These are phyloP conservation scores for Boletus semigastroideus DNA, from an alignment of 1,284 basidiomycete species.

Conservation along the genomic window DNA sequence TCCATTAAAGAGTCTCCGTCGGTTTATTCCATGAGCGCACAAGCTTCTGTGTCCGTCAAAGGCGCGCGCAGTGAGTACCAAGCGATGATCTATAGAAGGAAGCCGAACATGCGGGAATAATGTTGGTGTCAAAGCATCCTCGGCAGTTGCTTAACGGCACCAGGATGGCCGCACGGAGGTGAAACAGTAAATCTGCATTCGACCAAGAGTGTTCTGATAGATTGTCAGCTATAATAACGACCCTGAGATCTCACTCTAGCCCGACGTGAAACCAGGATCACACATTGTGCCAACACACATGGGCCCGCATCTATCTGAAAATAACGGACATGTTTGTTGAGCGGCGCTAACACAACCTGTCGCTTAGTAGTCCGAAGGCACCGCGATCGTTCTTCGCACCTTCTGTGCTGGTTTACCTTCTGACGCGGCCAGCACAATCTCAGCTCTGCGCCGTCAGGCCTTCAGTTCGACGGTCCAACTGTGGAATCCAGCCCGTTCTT, in stretches of 20 bases:
- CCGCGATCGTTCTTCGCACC: conserved; percentile 18
- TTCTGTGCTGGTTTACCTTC: conserved; percentile 24
- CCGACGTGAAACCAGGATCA: not conserved
- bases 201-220: conserved; percentile 5
- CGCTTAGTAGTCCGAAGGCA: conserved; percentile 15
- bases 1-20: conserved; percentile 17
- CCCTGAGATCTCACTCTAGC: conserved; percentile 1
- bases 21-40: conserved; percentile 3
- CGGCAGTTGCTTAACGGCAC: conserved; percentile 22
- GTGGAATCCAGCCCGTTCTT: not conserved
- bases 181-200: conserved; percentile 6
- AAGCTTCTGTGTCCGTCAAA: conserved; percentile 18
- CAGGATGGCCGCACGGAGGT: conserved; percentile 11
- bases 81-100: conserved; percentile 12
- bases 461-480: conserved; percentile 3
- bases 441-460: conserved; percentile 12
- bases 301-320: not conserved
- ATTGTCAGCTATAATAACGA: not conserved
- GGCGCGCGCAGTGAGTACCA: conserved; percentile 2
- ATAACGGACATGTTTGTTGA: not conserved
- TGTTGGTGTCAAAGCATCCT: conserved; percentile 1
- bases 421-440: conserved; percentile 13
- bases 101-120: conserved; percentile 22
- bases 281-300: not conserved
- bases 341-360: not conserved